These are phyloP conservation scores for Penicillium nucicola DNA, from an alignment of 495 filamentous ascomycete genomes.

Conservation along the genomic window DNA sequence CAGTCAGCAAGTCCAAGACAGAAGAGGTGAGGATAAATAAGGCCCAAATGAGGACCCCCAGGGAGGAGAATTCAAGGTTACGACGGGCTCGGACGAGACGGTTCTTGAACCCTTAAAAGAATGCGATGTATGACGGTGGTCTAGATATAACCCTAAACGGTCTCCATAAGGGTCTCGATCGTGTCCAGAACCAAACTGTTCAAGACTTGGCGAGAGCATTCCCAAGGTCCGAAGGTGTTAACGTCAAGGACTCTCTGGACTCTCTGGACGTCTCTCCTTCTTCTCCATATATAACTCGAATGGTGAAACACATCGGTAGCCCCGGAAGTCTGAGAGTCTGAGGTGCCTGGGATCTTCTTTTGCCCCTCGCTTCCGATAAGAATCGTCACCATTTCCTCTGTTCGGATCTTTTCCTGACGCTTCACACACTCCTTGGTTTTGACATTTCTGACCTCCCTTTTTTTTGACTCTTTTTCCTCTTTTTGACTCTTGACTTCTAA, in stretches of 20 bases:
- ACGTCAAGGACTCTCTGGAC: constrained; percentile 33
- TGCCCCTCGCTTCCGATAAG: constrained; percentile 30
- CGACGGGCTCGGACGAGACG: no score
- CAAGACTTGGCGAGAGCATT: constrained; percentile 2
- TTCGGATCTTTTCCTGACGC: neutral
- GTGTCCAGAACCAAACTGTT: constrained; percentile 13
- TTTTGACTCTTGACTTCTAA: no score
- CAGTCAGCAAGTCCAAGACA: no score
- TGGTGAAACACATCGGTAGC: constrained; percentile 32
- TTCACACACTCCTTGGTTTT: constrained; percentile 1
- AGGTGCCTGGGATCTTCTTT: constrained; percentile 18
- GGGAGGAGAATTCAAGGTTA: no score
- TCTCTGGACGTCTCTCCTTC: no score
- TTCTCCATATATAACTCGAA: no score
- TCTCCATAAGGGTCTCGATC: constrained; percentile 8
- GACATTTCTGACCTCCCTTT: neutral
- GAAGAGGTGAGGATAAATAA: no score
- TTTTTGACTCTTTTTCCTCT: neutral
- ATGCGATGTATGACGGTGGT: constrained; percentile 16
- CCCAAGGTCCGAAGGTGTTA: constrained; percentile 14
- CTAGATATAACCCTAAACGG: neutral
- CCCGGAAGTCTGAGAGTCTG: constrained; percentile 18
- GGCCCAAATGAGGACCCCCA: no score
- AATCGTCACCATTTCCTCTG: constrained; percentile 24
- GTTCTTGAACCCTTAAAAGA: no score